Evolutionary conservation across 1,284 basidiomycete genomes (phyloP), one percentile per base, ranked within the genome.

Genomic region (Apiotrichum siamense): DNA sequence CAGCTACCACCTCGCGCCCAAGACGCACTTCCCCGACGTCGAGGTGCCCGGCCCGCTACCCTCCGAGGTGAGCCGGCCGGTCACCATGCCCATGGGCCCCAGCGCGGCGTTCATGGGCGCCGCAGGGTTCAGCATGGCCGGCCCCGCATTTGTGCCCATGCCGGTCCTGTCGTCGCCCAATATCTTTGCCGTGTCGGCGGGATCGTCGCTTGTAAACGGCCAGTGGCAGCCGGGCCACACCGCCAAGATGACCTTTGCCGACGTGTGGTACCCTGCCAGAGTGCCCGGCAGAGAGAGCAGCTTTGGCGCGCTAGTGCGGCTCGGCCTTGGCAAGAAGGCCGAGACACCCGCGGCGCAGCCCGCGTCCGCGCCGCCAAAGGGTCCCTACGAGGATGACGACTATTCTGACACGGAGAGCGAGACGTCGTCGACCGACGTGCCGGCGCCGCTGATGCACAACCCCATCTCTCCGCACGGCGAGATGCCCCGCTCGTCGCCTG

Each of bases 231-330:
- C 70, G 18, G 58, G 54, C 0, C 57, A 61, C 29, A 62, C 67
- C 1, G 53, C 60, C 18, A 58, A 55, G 26, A 64, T 72, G 60
- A 57, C 55, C 25, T 72, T 63, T 48, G 64, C 66, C 20, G 65
- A 60, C 25, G 65, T 72, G 10, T 70, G 60, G 58, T 72, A 66
- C 53, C 67, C 70, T 3, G 59, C 63, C 17, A 66, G 67, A 36
- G 55, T 47, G 3, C 53, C 46, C 3, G 59, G 50, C 12, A 62
- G 57, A 42, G 58, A 67, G 36, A 52, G 61, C 32, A 55, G 59
- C n/a, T 58, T 69, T n/a, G 67, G 66, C 18, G 62, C 62, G 3
- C 49, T 65, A 20, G 49, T 57, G 21, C 49, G 55, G 2, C 49
- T 54, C 20, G 55, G 55, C 12, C 31, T 57, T 20, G 55, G 55